These are phyloP conservation scores for Pyrenophora seminiperda DNA, from an alignment of 2,329 filamentous ascomycete species.

Conservation along the genomic window DNA sequence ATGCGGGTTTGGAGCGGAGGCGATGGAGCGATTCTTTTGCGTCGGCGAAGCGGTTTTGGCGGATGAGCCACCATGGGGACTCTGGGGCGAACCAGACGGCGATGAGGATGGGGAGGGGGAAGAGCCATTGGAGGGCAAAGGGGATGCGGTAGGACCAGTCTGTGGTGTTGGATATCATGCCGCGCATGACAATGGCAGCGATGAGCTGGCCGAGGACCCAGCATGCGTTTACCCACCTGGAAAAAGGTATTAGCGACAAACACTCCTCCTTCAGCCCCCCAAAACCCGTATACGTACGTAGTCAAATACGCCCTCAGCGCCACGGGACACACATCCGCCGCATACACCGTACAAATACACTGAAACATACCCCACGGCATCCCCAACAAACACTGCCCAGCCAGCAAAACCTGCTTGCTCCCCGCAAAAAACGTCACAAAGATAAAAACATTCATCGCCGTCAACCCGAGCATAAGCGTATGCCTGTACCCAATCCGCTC, in stretches of 20 bases:
- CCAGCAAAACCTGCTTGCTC: conserved; percentile 15
- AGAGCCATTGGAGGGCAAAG: conserved; percentile 63
- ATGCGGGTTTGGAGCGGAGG: conserved; percentile 14
- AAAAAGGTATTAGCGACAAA: not conserved
- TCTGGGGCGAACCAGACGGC: conserved; percentile 70
- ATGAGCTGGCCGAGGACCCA: conserved; percentile 64
- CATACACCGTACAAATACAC: conserved; percentile 50
- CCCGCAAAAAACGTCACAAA: conserved; percentile 23
- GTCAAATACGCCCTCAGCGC: conserved; percentile 60
- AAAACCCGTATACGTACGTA: conserved; percentile 56
- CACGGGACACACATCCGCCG: conserved; percentile 66
- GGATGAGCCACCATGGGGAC: conserved; percentile 74
- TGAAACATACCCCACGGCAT: conserved; percentile 51
- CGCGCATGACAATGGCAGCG: conserved; percentile 68
- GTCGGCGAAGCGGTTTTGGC: conserved; percentile 63
- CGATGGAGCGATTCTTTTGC: conserved; percentile 55
- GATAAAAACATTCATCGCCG: conserved; percentile 14
- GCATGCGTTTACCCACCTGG: conserved; percentile 36
- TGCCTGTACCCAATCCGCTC: conserved; percentile 45
- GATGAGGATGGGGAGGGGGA: conserved; percentile 64
- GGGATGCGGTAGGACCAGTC: conserved; percentile 67
- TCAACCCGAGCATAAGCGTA: conserved; percentile 29
- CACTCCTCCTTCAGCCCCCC: not conserved
- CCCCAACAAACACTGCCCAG: conserved; percentile 26
- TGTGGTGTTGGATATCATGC: conserved; percentile 62